These are phyloP conservation scores for Ophiocordyceps camponoti-saundersi DNA, from an alignment of 2,329 filamentous ascomycete genomes.

Conservation along the genomic window DNA sequence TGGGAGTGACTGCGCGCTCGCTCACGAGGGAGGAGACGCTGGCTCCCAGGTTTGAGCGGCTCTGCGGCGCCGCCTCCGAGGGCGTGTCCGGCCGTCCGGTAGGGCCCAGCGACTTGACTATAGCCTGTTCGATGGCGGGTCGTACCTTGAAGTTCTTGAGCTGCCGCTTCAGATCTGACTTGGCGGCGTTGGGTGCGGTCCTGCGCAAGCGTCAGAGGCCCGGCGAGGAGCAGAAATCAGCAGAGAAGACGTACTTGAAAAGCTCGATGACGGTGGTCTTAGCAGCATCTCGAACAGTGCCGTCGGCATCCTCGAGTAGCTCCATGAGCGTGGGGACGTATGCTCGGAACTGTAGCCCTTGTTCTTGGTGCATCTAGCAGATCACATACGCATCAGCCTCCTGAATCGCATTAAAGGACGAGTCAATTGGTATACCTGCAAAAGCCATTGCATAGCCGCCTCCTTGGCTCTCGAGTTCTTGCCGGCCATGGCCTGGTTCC, in stretches of 20 bases:
- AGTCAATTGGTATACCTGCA: conserved; percentile 37
- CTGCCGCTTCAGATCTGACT: conserved; percentile 77
- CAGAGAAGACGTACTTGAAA: conserved; percentile 44
- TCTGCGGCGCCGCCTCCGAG: conserved; percentile 18
- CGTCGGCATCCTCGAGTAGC: conserved; percentile 78
- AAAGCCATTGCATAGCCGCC: conserved; percentile 67
- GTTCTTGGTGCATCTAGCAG: conserved; percentile 59
- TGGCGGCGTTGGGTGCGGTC: conserved; percentile 64
- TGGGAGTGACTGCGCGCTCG: conserved; percentile 42
- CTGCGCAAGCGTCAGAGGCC: conserved; percentile 20
- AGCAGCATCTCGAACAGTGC: conserved; percentile 68
- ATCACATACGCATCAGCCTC: neutral
- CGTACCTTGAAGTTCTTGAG: conserved; percentile 71
- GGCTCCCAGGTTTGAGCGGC: conserved; percentile 27
- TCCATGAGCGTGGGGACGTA: conserved; percentile 76
- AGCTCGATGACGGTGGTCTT: conserved; percentile 74
- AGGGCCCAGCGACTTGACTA: conserved; percentile 56
- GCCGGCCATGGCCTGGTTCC: conserved; percentile 60
- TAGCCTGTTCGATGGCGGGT: conserved; percentile 68
- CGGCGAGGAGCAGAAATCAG: neutral
- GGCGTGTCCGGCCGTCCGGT: conserved; percentile 24
- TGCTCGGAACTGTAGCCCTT: conserved; percentile 61
- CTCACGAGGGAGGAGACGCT: conserved; percentile 30
- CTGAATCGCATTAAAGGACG: neutral
- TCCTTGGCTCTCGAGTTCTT: conserved; percentile 78